A percentile compares a stretch with the other conserved stretches of the same genome.
These are phyloP conservation scores for Vaccinium vitisidaea DNA, from an alignment of 148 eudicot species.

Conservation along the genomic window DNA sequence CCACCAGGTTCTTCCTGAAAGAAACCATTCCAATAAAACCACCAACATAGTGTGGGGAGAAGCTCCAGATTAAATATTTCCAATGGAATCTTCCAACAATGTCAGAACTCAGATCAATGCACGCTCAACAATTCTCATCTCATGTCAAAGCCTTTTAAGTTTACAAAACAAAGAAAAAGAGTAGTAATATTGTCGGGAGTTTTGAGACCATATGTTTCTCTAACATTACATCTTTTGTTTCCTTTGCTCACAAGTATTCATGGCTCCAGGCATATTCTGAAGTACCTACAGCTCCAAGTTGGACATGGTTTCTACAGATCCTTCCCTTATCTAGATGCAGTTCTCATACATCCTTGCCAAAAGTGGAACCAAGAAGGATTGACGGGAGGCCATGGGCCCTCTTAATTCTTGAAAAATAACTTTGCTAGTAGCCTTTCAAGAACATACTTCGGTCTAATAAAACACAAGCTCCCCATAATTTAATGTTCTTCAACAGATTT, in stretches of 20 bases:
- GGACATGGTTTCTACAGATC: neutral
- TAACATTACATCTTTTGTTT: neutral
- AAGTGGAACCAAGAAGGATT: neutral
- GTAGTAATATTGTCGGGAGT: neutral
- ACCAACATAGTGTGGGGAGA: neutral
- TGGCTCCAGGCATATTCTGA: neutral
- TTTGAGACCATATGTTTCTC: neutral
- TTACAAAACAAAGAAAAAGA: neutral
- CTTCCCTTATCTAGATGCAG: neutral
- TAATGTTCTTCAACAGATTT: neutral
- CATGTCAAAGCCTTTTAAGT: neutral
- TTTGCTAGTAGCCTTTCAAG: neutral
- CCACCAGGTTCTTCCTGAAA: slow-evolving; percentile 98
- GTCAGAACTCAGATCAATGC: neutral
- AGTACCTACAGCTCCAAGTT: neutral
- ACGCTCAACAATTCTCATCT: neutral
- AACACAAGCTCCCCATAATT: neutral
- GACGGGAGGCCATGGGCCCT: neutral
- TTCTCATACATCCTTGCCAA: neutral
- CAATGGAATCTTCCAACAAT: neutral
- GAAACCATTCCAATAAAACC: slow-evolving; percentile 17
- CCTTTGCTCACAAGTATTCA: neutral
- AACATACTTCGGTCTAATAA: neutral
- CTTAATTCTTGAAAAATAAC: neutral
- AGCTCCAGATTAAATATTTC: neutral